These are phyloP conservation scores for Morella rubra DNA, from an alignment of 306 rosid genomes.

Conservation along the genomic window DNA sequence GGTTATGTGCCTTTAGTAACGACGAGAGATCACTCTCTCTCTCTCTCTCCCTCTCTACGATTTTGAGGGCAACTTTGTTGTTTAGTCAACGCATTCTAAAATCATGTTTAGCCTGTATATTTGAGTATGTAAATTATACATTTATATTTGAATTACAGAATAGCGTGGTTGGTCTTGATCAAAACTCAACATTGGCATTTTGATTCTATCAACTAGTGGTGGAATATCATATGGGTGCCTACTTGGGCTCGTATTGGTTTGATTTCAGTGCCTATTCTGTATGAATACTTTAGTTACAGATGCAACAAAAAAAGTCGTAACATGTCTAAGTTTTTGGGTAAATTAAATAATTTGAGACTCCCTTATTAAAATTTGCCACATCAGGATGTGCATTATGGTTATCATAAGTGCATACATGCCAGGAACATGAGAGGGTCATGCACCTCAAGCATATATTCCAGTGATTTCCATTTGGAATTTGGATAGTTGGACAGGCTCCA, in stretches of 20 bases:
- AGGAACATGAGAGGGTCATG: not conserved
- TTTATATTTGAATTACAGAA: not conserved
- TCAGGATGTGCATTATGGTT: not conserved
- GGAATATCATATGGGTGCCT: not conserved
- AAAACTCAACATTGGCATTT: not conserved
- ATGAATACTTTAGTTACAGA: not conserved
- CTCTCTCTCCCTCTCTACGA: too few species aligned
- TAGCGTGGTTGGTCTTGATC: not conserved
- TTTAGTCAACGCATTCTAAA: not conserved
- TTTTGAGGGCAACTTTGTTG: too few species aligned
- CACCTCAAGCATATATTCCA: not conserved
- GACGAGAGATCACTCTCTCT: too few species aligned
- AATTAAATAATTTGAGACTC: not conserved
- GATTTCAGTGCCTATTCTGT: not conserved
- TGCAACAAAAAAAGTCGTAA: not conserved
- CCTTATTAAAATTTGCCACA: not conserved
- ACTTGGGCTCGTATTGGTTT: not conserved
- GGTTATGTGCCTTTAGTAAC: too few species aligned
- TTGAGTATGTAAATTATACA: not conserved
- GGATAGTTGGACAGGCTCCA: not conserved
- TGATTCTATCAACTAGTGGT: not conserved
- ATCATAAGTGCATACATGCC: not conserved
- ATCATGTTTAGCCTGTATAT: not conserved
- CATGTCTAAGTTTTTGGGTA: not conserved
- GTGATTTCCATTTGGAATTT: not conserved